phyloP scores from a whole-genome alignment of 805 yeast genomes.

The Ogataea wickerhamii region DNA sequence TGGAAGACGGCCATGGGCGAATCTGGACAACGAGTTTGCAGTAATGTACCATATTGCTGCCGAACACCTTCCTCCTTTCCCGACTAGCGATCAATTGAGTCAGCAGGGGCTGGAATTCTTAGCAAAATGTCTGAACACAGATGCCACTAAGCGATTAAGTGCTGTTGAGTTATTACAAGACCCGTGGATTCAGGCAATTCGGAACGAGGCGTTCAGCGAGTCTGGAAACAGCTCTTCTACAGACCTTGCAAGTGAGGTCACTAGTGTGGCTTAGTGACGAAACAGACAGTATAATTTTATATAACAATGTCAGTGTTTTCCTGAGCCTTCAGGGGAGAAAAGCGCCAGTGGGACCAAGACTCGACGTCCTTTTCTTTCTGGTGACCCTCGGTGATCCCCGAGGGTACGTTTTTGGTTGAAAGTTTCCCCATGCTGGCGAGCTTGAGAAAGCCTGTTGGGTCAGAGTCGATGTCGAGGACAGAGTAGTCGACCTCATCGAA shows the following conservation, averaged over 20 bases:
- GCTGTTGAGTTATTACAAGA: conserved; percentile 84
- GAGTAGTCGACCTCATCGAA: conserved; percentile 51
- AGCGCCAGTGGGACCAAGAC: conserved; percentile 61
- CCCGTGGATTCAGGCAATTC: conserved; percentile 81
- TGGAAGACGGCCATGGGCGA: conserved; percentile 95
- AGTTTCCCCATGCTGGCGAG: conserved; percentile 49
- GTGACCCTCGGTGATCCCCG: conserved; percentile 46
- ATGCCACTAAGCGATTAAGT: conserved; percentile 73
- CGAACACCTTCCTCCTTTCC: conserved; percentile 85
- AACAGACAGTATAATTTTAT: conserved; percentile 14
- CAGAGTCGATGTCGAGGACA: conserved; percentile 26
- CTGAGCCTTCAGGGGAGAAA: conserved; percentile 47
- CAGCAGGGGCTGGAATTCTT: conserved; percentile 69
- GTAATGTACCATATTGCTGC: conserved; percentile 98
- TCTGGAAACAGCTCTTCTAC: conserved; percentile 22
- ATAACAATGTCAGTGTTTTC: conserved; percentile 50
- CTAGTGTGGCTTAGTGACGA: not conserved
- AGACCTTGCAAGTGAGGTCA: conserved; percentile 9
- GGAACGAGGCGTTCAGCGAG: conserved; percentile 64
- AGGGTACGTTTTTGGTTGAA: conserved; percentile 62
- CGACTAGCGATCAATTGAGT: conserved; percentile 73
- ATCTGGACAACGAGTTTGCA: conserved; percentile 95
- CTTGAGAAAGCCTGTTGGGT: conserved; percentile 36
- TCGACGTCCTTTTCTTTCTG: conserved; percentile 53
- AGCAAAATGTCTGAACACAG: conserved; percentile 72